A percentile compares a stretch with the other conserved stretches of the same genome.
These are phyloP conservation scores for Lecanoromycetidae sp. DNA, from an alignment of 2,329 filamentous ascomycete species.

Conservation along the genomic window DNA sequence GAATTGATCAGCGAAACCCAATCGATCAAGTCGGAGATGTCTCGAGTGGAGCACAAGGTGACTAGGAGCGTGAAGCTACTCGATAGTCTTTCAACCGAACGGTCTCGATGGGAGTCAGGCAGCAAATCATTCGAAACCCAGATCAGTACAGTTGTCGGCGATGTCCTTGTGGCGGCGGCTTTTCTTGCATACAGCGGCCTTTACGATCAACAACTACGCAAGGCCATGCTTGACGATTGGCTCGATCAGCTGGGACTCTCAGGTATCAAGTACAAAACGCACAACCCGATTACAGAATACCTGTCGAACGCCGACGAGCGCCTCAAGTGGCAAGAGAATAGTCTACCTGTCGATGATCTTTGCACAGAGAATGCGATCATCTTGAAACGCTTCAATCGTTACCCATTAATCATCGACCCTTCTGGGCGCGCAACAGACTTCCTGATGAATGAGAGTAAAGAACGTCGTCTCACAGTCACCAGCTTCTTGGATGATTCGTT, in stretches of 20 bases:
- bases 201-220: conserved; percentile 96
- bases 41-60: conserved; percentile 92
- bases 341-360: conserved; percentile 85
- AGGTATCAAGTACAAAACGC: conserved; percentile 84
- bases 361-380: conserved; percentile 98
- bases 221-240: conserved; percentile 97
- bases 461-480: conserved; percentile 85
- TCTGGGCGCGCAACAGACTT: conserved; percentile 92
- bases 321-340: conserved; percentile 87
- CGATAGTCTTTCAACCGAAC: conserved; percentile 88
- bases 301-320: conserved; percentile 92
- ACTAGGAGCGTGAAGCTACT: conserved; percentile 88
- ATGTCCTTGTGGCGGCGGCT: conserved; percentile 89
- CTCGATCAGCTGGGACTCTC: conserved; percentile 82
- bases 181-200: conserved; percentile 95
- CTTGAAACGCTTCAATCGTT: conserved; percentile 93
- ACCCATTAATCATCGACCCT: conserved; percentile 95
- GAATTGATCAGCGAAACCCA: conserved; percentile 93
- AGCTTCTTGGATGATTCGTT: conserved; percentile 98
- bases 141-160: conserved; percentile 89
- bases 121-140: conserved; percentile 98
- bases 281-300: conserved; percentile 92
- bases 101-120: conserved; percentile 86
- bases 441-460: conserved; percentile 85
- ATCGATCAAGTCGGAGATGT: conserved; percentile 95